Evolutionary conservation across 805 yeast genomes (phyloP).

Genomic region (Myxozyma mucilagina): DNA sequence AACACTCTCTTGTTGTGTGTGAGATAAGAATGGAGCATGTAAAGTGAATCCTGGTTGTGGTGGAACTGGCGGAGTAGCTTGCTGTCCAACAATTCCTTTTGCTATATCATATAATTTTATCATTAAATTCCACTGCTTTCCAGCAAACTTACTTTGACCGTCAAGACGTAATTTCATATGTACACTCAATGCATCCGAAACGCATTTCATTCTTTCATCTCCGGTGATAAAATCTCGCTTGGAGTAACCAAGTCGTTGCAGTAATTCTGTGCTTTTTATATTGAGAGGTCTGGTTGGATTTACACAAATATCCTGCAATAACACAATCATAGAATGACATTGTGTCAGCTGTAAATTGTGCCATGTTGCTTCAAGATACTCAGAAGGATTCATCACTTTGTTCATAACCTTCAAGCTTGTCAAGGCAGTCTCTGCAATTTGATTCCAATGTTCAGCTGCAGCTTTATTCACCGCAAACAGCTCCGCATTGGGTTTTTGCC

Average conservation of each 20-base stretch:
- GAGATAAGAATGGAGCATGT: not conserved
- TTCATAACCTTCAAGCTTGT: not conserved
- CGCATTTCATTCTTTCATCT: slow-evolving; percentile 1
- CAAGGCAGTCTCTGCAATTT: not conserved
- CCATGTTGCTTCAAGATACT: not conserved
- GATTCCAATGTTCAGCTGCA: not conserved
- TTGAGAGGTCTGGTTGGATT: slow-evolving; percentile 1
- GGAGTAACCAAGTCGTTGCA: not conserved
- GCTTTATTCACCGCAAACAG: not conserved
- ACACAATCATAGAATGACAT: slow-evolving; percentile 1
- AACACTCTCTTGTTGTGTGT: not conserved
- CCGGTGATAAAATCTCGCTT: not conserved
- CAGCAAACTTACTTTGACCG: not conserved
- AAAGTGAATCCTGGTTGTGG: not conserved
- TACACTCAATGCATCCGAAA: not conserved
- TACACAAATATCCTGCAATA: not conserved
- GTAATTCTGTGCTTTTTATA: not conserved
- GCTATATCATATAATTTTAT: not conserved
- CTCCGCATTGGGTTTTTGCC: not conserved
- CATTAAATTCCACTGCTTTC: slow-evolving; percentile 2
- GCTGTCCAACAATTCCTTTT: not conserved
- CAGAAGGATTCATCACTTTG: not conserved
- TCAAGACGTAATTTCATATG: not conserved
- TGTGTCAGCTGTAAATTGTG: slow-evolving; percentile 2
- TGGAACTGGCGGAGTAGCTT: not conserved